Percentiles rank a stretch among this genome's conserved stretches.
These are phyloP conservation scores for Paecilomyces sp. DNA, from an alignment of 2,329 filamentous ascomycete genomes.

Conservation along the genomic window DNA sequence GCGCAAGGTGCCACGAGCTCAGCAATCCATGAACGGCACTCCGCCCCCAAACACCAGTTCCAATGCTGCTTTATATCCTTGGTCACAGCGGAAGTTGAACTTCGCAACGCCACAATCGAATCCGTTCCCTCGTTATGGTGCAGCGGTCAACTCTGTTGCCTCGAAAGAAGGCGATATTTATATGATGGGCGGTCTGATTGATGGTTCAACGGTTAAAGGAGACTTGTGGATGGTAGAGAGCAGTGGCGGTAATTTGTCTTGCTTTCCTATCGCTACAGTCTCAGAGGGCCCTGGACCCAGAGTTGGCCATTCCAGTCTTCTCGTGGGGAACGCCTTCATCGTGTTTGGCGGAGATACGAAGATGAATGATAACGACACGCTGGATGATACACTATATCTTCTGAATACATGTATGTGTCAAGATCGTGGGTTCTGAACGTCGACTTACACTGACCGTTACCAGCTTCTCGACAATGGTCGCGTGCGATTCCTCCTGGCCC, in stretches of 20 bases:
- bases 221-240: conserved; percentile 98
- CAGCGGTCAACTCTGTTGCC: conserved; percentile 83
- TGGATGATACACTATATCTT: conserved; percentile 94
- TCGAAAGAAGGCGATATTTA: conserved; percentile 98
- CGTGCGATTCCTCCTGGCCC: conserved; percentile 80
- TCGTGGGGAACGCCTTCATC: conserved; percentile 98
- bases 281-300: conserved; percentile 90
- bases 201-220: conserved; percentile 90
- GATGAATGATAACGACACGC: conserved; percentile 79
- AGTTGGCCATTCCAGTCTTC: conserved; percentile 86
- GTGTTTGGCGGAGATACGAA: conserved; percentile 98
- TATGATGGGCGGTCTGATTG: conserved; percentile 93
- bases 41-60: conserved; percentile 42
- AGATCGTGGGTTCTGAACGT: neutral
- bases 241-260: conserved; percentile 70
- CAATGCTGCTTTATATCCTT: conserved; percentile 83
- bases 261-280: conserved; percentile 84
- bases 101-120: conserved; percentile 76
- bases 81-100: conserved; percentile 83
- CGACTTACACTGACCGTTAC: conserved; percentile 14
- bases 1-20: conserved; percentile 23
- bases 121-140: conserved; percentile 93
- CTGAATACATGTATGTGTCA: conserved; percentile 83
- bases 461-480: conserved; percentile 97
- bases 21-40: conserved; percentile 51